phyloP scores from a whole-genome alignment of 2,329 filamentous ascomycete species.

The Grosmannia huntii region DNA sequence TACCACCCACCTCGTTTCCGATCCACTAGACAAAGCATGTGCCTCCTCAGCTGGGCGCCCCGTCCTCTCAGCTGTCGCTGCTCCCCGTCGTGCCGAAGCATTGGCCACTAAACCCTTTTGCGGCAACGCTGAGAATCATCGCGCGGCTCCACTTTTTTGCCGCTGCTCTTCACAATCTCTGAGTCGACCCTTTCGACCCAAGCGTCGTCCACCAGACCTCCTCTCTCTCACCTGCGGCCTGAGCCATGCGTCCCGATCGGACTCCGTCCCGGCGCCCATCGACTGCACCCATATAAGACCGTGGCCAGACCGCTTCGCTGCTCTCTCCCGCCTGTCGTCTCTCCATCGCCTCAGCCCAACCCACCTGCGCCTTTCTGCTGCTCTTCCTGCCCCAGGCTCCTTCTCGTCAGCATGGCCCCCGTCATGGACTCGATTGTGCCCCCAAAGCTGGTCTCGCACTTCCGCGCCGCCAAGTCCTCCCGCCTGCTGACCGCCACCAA shows the following conservation, averaged over 20 bases:
- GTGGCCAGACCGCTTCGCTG: not conserved
- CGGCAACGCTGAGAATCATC: not conserved
- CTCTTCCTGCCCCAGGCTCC: not conserved
- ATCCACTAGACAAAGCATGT: too few species aligned
- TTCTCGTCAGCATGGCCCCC: not conserved
- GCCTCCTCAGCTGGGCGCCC: not conserved
- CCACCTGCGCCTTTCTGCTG: not conserved
- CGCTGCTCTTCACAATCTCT: not conserved
- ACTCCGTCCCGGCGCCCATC: not conserved
- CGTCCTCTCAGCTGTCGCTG: not conserved
- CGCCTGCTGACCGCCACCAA: constrained; percentile 3
- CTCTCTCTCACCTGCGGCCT: not conserved
- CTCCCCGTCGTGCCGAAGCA: not conserved
- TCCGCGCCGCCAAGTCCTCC: constrained; percentile 1
- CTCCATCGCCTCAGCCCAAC: too few species aligned
- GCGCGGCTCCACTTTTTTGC: constrained; percentile 1
- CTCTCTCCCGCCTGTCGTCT: not conserved
- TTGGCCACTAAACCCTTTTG: not conserved
- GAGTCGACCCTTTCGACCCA: not conserved
- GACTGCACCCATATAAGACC: not conserved
- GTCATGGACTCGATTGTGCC: constrained; percentile 2
- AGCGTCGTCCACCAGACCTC: not conserved
- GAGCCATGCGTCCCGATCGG: not conserved
- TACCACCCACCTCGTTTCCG: too few species aligned
- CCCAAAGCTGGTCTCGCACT: not conserved